A percentile compares a stretch with the other conserved stretches of the same genome.
These are phyloP conservation scores for Solanum acaule DNA, from an alignment of 257 asterid genomes.

Conservation along the genomic window DNA sequence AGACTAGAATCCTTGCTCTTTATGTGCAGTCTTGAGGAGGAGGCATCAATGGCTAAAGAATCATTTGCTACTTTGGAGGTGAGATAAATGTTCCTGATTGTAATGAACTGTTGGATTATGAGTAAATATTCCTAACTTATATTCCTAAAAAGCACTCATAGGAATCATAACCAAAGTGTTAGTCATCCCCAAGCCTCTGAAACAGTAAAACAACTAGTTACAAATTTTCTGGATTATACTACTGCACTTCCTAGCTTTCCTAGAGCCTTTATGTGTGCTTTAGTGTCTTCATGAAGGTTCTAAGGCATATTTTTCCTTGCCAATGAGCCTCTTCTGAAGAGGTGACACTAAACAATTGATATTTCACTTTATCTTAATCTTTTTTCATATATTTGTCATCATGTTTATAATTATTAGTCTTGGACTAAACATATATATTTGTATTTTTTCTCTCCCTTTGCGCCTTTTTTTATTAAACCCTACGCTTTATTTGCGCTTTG, in stretches of 20 bases:
- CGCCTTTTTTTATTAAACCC: too few relatives aligned
- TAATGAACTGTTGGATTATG: not conserved
- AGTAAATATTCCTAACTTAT: not conserved
- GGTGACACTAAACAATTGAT: not conserved
- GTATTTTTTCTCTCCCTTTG: too few relatives aligned
- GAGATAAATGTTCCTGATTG: conserved; percentile 6
- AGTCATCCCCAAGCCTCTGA: not conserved
- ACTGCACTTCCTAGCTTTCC: not conserved
- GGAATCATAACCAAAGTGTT: not conserved
- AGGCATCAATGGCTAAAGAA: conserved; percentile 35
- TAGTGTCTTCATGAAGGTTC: not conserved
- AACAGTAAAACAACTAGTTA: not conserved
- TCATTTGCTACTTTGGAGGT: conserved; percentile 75
- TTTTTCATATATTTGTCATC: not conserved
- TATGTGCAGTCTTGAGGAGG: conserved; percentile 79
- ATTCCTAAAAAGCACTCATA: not conserved
- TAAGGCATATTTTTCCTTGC: not conserved
- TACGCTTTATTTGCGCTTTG: too few relatives aligned
- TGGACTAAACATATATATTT: too few relatives aligned
- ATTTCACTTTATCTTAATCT: not conserved
- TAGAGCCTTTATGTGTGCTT: not conserved
- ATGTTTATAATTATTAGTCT: not conserved
- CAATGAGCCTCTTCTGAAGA: not conserved
- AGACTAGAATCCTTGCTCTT: conserved; percentile 61
- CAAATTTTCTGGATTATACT: not conserved